Evolutionary conservation across 257 asterid genomes (phyloP), one percentile per base, ranked within the genome.

Genomic region (Lavandula angustifolia): DNA sequence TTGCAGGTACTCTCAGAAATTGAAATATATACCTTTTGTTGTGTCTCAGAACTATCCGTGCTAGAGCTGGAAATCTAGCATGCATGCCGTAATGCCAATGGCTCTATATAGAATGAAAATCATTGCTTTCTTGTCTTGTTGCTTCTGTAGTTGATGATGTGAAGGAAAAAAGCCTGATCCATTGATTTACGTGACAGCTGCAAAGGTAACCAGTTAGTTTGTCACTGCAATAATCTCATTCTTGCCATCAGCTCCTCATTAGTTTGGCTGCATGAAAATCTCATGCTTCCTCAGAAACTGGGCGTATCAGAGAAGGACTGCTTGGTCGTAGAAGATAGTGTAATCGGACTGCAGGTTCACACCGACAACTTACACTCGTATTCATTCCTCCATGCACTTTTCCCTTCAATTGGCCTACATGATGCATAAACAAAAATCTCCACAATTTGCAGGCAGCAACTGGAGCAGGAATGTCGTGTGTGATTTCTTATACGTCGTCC

Each of bases 241-340:
- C 56, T 56, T n/a, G 16, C 40, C 50, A 8, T 43, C 38, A 10
- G 41, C 59, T 43, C 27, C 55, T 58, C 18, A 11, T 17, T 8
- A 64, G 66, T 47, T 54, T 49, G 62, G 65, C 49, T 18, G 13
- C 51, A 42, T 35, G 46, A 58, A 58, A 64, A 59, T 46, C 41
- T 60, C 43, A 44, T 60, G 33, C 54, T 69, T n/a, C 12, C 62
- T 18, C 84, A 94, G 97, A 83, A 50, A 66, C 81, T 94, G 57
- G 94, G 92, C 12, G 78, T 94, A 50, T 83, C 85, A 13, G 84
- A 64, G 67, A 78, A 51, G 71, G 85, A 87, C 66, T 90, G 97
- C 80, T 62, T 90, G 78, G 99, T 94, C 32, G 91, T 94, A 55
- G 99, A 94, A 78, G 97, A 94, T 62, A 90, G 99, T 67, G 92